Conservation (phyloP, 805 yeast species). For the Komagataella pastoris region DNA sequence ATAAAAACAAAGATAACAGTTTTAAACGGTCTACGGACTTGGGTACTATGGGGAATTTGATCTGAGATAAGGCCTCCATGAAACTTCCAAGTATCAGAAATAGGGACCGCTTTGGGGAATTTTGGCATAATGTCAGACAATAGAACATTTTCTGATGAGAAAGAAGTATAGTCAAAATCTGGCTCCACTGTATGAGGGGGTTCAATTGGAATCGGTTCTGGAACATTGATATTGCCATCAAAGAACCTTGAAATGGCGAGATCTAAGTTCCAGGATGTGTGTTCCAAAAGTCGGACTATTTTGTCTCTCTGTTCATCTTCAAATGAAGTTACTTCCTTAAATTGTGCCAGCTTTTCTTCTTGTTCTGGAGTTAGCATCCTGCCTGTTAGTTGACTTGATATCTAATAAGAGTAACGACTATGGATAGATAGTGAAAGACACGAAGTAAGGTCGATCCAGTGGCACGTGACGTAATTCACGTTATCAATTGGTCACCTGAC, state of each 20-base stretch:
- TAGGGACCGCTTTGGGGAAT: conserved; percentile 21
- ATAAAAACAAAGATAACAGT: conserved; percentile 38
- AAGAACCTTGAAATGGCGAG: conserved; percentile 47
- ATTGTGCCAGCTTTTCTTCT: conserved; percentile 28
- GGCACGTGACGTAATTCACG: neutral
- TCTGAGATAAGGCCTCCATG: conserved; percentile 14
- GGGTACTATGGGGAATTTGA: neutral
- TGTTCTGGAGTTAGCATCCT: conserved; percentile 18
- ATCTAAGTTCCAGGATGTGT: conserved; percentile 49
- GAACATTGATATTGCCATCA: conserved; percentile 31
- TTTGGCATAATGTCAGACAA: conserved; percentile 15
- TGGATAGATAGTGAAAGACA: neutral
- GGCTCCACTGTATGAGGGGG: conserved; percentile 5
- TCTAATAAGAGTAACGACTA: neutral
- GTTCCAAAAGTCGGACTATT: conserved; percentile 30
- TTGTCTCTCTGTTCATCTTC: conserved; percentile 32
- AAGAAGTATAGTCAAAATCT: neutral
- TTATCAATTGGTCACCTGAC: neutral
- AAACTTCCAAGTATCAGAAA: conserved; percentile 21
- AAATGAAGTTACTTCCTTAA: conserved; percentile 36
- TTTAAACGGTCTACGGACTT: conserved; percentile 6
- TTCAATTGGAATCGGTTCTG: conserved; percentile 3
- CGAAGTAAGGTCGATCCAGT: neutral
- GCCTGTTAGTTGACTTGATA: neutral
- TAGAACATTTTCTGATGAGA: neutral